Evolutionary conservation across 306 rosid species (phyloP), one percentile per base, ranked within the genome.

Genomic region (Albizia julibrissin): DNA sequence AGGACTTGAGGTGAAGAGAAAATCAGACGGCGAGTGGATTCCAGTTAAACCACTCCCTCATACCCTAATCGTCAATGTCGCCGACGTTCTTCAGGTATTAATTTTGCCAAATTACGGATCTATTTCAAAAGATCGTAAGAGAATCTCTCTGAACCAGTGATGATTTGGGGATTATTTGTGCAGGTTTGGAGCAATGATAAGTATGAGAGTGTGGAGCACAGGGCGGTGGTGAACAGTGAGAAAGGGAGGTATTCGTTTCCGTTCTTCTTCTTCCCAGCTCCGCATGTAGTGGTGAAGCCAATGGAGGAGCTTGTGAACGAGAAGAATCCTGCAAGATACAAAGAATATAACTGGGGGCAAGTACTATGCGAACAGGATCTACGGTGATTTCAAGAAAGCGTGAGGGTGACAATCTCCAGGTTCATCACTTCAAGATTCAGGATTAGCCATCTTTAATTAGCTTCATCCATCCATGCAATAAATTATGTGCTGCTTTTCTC

Each of bases 131-230:
- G 22, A 19, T 19, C 12, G 2, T 52, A 1, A 52, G 61, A 52
- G 24, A 8, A 52, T 19, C 2, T 19, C n/a, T 61, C 0, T 26
- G 15, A 24, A 27, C 15, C 1, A 24, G 52, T 47, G 52, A 10
- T 61, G 34, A 24, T 10, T 12, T 26, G 37, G 67, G 21, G 49
- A 69, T 19, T 42, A 11, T n/a, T 27, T 19, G 52, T 22, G 56
- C 87, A 93, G 98, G 97, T 91, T 44, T 94, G 97, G 97, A 93
- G 90, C 82, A 93, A 91, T 83, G 91, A 87, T 16, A 86, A 24
- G 9, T 92, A 89, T 75, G 89, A 91, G 68, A 92, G 95, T 74
- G 90, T 84, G 56, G 95, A 91, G 50, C 98, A 93, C 61, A 91
- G 92, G 67, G 95, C 74, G 67, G 50, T 83, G 75, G 89, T 91